These are phyloP conservation scores for Fusarium denticulatum DNA, from an alignment of 2,329 filamentous ascomycete genomes.

Conservation along the genomic window DNA sequence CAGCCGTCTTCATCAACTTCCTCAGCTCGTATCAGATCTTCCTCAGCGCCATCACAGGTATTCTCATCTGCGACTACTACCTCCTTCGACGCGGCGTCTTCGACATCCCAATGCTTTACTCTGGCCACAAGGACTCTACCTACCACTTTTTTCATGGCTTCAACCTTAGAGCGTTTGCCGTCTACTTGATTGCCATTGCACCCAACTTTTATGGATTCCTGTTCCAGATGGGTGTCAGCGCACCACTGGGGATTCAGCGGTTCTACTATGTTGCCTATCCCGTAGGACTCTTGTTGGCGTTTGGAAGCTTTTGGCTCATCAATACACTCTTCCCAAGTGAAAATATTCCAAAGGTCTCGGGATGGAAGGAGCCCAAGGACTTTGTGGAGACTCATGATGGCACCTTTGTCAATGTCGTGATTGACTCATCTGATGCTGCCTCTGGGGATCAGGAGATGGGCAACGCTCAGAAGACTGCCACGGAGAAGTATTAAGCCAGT, in stretches of 20 bases:
- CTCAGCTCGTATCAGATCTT: slow-evolving; percentile 16
- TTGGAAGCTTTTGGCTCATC: neutral
- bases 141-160: slow-evolving; percentile 15
- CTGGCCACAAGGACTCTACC: neutral
- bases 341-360: accelerated
- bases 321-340: neutral
- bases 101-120: slow-evolving; percentile 6
- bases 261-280: slow-evolving; percentile 7
- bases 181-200: slow-evolving; percentile 2
- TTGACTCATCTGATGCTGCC: neutral
- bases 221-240: neutral
- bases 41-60: slow-evolving; percentile 9
- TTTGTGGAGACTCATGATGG: neutral
- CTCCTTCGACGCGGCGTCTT: neutral
- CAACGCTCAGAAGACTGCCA: accelerated
- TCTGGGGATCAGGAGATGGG: neutral
- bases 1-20: slow-evolving; percentile 13
- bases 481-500: neutral
- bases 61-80: slow-evolving; percentile 13
- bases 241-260: neutral
- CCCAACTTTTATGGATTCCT: slow-evolving; percentile 18
- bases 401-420: neutral
- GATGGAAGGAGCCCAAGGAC: neutral
- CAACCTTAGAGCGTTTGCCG: neutral
- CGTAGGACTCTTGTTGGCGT: neutral